A percentile compares a stretch with the other conserved stretches of the same genome.
These are phyloP conservation scores for Ascochyta lentis DNA, from an alignment of 2,329 filamentous ascomycete species.

Conservation along the genomic window DNA sequence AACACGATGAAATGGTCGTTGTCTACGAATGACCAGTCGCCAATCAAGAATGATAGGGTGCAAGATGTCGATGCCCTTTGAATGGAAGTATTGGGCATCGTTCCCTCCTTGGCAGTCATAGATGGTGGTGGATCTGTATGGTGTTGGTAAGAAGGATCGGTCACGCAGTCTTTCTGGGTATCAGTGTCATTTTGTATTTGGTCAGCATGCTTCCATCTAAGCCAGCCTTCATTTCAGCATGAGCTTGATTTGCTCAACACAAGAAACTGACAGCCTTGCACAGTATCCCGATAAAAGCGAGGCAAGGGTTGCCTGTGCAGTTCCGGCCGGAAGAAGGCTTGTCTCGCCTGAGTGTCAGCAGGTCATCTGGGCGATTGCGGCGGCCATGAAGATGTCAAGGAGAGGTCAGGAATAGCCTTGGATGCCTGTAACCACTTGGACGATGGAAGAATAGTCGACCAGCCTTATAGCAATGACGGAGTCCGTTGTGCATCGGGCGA, in stretches of 20 bases:
- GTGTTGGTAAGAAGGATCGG: not conserved
- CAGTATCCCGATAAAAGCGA: not conserved
- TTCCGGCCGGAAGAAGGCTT: not conserved
- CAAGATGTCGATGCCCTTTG: constrained; percentile 3
- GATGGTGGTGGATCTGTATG: too few relatives aligned
- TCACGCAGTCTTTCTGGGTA: not conserved
- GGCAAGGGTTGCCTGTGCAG: not conserved
- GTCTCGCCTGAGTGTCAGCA: not conserved
- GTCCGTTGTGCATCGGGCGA: constrained; percentile 5
- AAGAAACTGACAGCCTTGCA: not conserved
- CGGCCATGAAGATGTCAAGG: not conserved
- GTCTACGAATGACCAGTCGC: not conserved
- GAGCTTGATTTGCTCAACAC: not conserved
- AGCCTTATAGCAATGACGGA: not conserved
- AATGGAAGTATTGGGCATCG: not conserved
- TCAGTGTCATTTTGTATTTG: not conserved
- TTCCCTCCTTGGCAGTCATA: too few relatives aligned
- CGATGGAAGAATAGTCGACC: not conserved
- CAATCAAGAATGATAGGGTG: not conserved
- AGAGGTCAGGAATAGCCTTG: not conserved
- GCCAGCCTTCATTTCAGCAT: not conserved
- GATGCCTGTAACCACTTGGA: not conserved
- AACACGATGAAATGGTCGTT: not conserved
- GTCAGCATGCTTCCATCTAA: not conserved
- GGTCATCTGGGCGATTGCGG: not conserved